Base-by-base conservation (phyloP, 1,284 basidiomycete species). In the Sporisorium graminicola region DNA sequence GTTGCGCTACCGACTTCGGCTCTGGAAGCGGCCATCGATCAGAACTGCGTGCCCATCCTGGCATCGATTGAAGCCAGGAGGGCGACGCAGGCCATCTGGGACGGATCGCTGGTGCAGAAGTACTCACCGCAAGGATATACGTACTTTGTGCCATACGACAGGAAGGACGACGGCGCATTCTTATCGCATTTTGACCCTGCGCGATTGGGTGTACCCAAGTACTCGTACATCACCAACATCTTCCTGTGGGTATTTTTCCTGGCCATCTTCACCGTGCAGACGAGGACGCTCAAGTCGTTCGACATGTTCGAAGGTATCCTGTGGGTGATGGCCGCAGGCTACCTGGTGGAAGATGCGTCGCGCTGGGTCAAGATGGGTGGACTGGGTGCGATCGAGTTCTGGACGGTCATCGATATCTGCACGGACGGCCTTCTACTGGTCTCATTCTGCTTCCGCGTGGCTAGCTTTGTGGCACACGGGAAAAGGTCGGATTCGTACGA, bases 361-460 rank as follows among this genome's bases (percentile, higher is more conserved):
- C 71, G 78, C 40, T 80, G 76, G 76, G 31, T 78, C 67, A 82
- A 82, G 68, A 80, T 82, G 57, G 31, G 78, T 12, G 79, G 81
- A 10, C 42, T 82, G 1, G 81, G 77, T 31, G 71, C 78, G 4
- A 65, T 81, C 57, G 71, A 69, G 31, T 78, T 82, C 62, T 82
- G 81, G 81, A 68, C 79, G 14, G 58, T 81, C 18, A 58, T 82
- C 35, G 81, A 82, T 46, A 43, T 81, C 20, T 65, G 62, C 50
- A 80, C 80, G 13, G 78, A 82, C 50, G 55, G 62, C 6, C 58
- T 82, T 13, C 70, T 81, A 10, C 37, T 73, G 24, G 58, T 67
- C 20, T 65, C 79, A 1, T 82, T 82, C 56, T 55, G 52, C 47
- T 66, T 80, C 59, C 74, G 81, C 18, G 58, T 80, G 5, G 69